Evolutionary conservation across 2,329 filamentous ascomycete species (phyloP), one percentile per base, ranked within the genome.

Genomic region (Colletotrichum higginsianum): DNA sequence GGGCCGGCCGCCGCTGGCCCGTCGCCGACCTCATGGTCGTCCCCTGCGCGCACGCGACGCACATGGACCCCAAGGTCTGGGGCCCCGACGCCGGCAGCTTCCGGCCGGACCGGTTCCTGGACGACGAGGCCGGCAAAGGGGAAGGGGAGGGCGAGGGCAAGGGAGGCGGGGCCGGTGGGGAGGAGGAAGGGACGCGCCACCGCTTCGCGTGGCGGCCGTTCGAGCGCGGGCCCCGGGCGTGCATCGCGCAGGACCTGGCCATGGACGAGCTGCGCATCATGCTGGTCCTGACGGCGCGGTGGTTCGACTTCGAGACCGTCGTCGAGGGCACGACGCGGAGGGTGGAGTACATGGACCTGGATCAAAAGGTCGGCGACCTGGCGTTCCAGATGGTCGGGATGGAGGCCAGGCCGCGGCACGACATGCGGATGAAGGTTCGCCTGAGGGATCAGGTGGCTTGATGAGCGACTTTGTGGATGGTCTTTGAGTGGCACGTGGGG

Each of bases 31-130:
- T 78, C 55, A 62, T 78, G 16, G 65, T 73, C 18, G 61, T 64
- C 18, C 72, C 74, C 52, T 73, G 73, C 63, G 71, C 71, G 3
- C 69, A 76, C 55, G 71, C 75, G 58, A 74, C 79, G 26, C 82
- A 84, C 26, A 75, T 77, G 16, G 75, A 79, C 66, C 75, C 78
- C 1, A 73, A 74, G 8, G 78, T 82, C 75, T 86, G 82, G 81
- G 78, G 79, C 2, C 30, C 56, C 9, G 75, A 81, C 11, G 77
- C 81, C 1, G 69, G 78, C 38, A 74, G 75, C 9, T 86, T 85
- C 75, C 72, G 84, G 0, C 84, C 84, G 0, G 82, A 84, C 38
- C 79, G 84, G 11, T 86, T 82, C 75, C 76, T 85, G 11, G 76
- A 40, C 15, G 55, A 62, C 2, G 66, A 58, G n/a, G 70, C 61